Evolutionary conservation across 345 rosid species (phyloP).

Genomic region (Erysimum cheiranthoides): DNA sequence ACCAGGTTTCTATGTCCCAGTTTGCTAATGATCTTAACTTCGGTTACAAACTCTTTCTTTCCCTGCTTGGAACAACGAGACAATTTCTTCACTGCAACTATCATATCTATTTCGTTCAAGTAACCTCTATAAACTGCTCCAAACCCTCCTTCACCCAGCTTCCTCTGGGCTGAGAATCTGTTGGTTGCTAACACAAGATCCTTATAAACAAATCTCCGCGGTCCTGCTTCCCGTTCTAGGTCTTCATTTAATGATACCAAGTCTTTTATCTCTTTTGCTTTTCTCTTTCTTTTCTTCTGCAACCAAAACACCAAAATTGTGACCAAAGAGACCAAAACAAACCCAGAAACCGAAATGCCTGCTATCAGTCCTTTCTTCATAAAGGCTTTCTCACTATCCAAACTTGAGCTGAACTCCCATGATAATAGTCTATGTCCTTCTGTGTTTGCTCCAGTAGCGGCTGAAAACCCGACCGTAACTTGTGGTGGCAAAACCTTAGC

Average conservation of each 20-base stretch:
- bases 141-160: conserved; percentile 58
- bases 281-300: conserved; percentile 17
- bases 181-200: conserved; percentile 50
- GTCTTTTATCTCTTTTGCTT: neutral
- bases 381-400: conserved; percentile 25
- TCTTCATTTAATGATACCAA: conserved; percentile 49
- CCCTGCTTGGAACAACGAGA: conserved; percentile 52
- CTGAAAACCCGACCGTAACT: conserved; percentile 53
- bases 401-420: conserved; percentile 51
- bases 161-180: conserved; percentile 46
- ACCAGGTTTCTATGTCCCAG: conserved; percentile 54
- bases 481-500: conserved; percentile 44
- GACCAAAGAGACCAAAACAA: neutral
- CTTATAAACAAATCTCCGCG: conserved; percentile 44
- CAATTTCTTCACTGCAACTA: conserved; percentile 55
- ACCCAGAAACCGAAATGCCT: conserved; percentile 29
- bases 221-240: conserved; percentile 52
- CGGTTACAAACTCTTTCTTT: conserved; percentile 51
- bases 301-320: neutral
- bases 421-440: conserved; percentile 43
- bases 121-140: conserved; percentile 43
- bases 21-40: conserved; percentile 51
- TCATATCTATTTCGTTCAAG: conserved; percentile 31
- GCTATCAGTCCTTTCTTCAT: neutral
- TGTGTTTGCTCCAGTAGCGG: conserved; percentile 35